These are phyloP conservation scores for Xylariaceae sp. DNA, from an alignment of 2,329 filamentous ascomycete genomes.

Conservation along the genomic window DNA sequence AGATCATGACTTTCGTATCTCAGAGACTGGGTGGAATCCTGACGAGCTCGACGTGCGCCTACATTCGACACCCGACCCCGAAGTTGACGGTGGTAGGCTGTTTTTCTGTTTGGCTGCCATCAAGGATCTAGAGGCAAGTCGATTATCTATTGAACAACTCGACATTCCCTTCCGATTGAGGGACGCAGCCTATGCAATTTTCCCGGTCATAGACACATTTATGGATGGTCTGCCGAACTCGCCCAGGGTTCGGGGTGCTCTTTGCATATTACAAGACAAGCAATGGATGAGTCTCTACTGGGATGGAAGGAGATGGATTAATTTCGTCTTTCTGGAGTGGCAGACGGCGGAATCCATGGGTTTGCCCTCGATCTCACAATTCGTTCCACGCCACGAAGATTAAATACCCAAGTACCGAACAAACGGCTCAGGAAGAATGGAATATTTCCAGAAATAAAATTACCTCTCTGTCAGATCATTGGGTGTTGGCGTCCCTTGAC, in stretches of 20 bases:
- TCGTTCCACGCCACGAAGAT: too few species aligned
- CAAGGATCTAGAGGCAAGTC: neutral
- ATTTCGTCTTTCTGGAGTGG: conserved; percentile 23
- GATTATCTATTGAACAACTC: neutral
- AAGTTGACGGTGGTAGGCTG: conserved; percentile 14
- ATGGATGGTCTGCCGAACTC: neutral
- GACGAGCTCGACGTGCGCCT: conserved; percentile 12
- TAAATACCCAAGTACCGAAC: too few species aligned
- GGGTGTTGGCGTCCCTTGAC: too few species aligned
- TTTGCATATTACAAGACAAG: conserved; percentile 15
- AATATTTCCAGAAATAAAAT: too few species aligned
- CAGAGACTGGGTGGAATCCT: neutral
- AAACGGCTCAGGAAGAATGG: too few species aligned
- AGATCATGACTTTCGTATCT: conserved; percentile 5
- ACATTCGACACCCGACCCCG: conserved; percentile 19
- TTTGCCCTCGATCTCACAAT: neutral
- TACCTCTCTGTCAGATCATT: too few species aligned
- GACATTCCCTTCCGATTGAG: conserved; percentile 13
- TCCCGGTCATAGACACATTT: conserved; percentile 16
- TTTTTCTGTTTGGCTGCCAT: conserved; percentile 18
- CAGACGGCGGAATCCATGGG: conserved; percentile 19
- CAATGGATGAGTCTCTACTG: conserved; percentile 21
- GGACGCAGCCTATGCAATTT: conserved; percentile 9
- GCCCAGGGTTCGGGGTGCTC: conserved; percentile 9
- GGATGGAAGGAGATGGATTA: conserved; percentile 22